phyloP scores from a whole-genome alignment of 257 asterid species.

The Ehretia macrophylla region DNA sequence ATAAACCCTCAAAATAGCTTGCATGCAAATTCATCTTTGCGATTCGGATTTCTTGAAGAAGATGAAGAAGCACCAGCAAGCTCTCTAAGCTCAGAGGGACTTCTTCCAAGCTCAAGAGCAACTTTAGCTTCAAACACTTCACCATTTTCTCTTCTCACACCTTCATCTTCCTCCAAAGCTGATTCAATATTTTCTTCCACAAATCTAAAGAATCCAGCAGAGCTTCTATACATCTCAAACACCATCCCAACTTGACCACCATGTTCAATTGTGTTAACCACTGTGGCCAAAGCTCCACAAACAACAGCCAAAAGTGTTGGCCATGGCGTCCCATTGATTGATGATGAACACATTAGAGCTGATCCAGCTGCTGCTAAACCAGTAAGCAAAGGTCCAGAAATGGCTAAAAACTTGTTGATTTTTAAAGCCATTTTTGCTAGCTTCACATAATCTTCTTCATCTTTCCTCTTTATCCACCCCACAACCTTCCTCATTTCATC shows the following conservation, averaged over 20 bases:
- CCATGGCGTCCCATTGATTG: slow-evolving; percentile 3
- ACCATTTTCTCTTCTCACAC: slow-evolving; percentile 56
- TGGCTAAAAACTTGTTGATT: slow-evolving; percentile 44
- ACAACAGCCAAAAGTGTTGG: slow-evolving; percentile 32
- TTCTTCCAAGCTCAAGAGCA: slow-evolving; percentile 67
- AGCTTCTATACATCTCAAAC: slow-evolving; percentile 75
- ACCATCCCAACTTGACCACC: slow-evolving; percentile 86
- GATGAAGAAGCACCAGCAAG: slow-evolving; percentile 22
- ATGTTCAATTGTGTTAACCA: slow-evolving; percentile 59
- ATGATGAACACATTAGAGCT: slow-evolving; percentile 27
- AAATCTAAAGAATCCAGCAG: slow-evolving; percentile 63
- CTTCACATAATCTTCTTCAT: slow-evolving; percentile 46
- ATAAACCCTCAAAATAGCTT: slow-evolving; percentile 49
- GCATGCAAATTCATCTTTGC: slow-evolving; percentile 51
- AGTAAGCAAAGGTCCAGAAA: slow-evolving; percentile 49
- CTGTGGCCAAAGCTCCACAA: slow-evolving; percentile 67
- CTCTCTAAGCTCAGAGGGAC: slow-evolving; percentile 56
- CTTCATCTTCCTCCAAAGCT: slow-evolving; percentile 41
- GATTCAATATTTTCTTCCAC: slow-evolving; percentile 59
- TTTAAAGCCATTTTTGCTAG: slow-evolving; percentile 50
- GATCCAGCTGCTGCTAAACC: slow-evolving; percentile 61
- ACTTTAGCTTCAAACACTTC: slow-evolving; percentile 62
- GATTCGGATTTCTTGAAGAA: slow-evolving; percentile 19
- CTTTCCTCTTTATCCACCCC: slow-evolving; percentile 30
- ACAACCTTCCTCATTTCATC: slow-evolving; percentile 51